Conservation (phyloP, 129 eudicot species). For the Chrysanthemum seticuspe region DNA sequence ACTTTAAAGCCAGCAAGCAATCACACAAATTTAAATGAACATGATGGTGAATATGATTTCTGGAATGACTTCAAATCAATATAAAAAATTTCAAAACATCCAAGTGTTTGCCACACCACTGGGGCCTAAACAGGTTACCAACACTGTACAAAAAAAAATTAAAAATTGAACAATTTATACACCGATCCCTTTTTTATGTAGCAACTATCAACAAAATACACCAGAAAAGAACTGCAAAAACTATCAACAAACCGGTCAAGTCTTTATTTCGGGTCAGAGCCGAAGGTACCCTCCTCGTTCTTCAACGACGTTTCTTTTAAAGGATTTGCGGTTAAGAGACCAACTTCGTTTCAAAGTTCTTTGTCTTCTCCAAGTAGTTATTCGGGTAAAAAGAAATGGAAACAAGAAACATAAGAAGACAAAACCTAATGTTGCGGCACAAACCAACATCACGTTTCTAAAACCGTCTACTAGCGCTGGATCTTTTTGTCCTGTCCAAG, state of each 20-base stretch:
- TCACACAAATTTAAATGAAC: neutral
- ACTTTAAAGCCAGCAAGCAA: neutral
- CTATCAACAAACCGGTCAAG: neutral
- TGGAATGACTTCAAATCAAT: conserved; percentile 4
- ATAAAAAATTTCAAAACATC: neutral
- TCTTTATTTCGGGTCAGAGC: conserved; percentile 34
- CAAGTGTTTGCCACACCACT: neutral
- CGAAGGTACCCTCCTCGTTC: conserved; percentile 72
- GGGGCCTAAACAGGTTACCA: neutral
- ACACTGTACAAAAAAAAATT: neutral
- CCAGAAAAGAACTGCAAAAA: neutral
- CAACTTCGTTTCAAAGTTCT: conserved; percentile 45
- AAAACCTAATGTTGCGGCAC: conserved; percentile 51
- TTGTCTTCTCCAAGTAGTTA: conserved; percentile 67
- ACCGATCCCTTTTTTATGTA: neutral
- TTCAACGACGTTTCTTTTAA: conserved; percentile 39
- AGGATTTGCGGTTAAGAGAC: conserved; percentile 61
- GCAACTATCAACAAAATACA: conserved; percentile 5
- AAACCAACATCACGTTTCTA: conserved; percentile 74
- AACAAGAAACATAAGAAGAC: conserved; percentile 78
- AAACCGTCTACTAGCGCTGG: conserved; percentile 72
- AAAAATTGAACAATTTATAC: neutral
- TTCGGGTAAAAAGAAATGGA: conserved; percentile 49
- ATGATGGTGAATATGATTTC: neutral
- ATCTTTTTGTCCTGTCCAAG: conserved; percentile 80